Conservation (phyloP, 83 land plant genomes). For the Picea abies region DNA sequence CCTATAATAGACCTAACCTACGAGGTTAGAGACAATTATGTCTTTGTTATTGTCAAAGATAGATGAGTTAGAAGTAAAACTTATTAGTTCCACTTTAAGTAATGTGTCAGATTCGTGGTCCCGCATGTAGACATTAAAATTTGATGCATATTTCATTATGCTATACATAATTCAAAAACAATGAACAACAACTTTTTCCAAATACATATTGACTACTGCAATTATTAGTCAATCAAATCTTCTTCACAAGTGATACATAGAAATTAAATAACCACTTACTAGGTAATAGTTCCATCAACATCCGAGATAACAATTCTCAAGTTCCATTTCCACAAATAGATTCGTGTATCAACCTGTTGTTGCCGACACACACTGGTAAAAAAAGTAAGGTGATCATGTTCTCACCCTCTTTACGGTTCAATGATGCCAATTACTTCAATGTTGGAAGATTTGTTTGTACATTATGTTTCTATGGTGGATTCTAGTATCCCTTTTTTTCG, state of each 20-base stretch:
- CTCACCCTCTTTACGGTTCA: constrained; percentile 22
- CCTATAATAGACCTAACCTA: background rate
- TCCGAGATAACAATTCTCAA: constrained; percentile 24
- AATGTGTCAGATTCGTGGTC: background rate
- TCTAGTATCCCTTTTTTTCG: no score
- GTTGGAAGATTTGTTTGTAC: constrained; percentile 21
- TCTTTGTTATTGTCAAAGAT: background rate
- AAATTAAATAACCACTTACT: constrained; percentile 13
- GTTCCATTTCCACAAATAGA: constrained; percentile 41
- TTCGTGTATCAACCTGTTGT: constrained; percentile 35
- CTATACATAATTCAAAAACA: background rate
- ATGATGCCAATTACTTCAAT: constrained; percentile 26
- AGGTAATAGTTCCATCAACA: constrained; percentile 39
- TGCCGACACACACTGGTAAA: constrained; percentile 22
- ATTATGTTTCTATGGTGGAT: constrained; percentile 7
- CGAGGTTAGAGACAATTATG: background rate
- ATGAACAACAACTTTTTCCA: background rate
- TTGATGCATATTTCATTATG: background rate
- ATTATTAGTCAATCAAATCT: no score
- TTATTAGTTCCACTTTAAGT: background rate
- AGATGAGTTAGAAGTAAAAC: background rate
- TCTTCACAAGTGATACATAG: no score
- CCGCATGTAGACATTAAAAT: background rate
- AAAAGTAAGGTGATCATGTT: constrained; percentile 37
- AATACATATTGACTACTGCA: background rate